Conservation (phyloP, 768 basidiomycete species). For the Fomitopsis serialis region DNA sequence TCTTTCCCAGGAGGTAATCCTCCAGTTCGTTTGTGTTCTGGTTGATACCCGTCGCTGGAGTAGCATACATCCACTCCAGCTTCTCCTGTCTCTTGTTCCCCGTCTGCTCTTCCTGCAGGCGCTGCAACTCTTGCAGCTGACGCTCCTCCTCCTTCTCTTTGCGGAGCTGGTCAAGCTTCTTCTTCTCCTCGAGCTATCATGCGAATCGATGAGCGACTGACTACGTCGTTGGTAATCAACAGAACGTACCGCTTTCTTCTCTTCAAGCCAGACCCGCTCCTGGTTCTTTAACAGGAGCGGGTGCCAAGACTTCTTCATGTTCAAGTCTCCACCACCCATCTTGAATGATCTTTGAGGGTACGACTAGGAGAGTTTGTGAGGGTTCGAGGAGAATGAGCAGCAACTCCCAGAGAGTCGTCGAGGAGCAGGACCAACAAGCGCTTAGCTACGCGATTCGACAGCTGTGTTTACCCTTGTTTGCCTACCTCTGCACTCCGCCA, state of each 20-base stretch:
- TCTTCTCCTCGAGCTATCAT: constrained; percentile 90
- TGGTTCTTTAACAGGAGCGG: constrained; percentile 97
- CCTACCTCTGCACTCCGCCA: background rate
- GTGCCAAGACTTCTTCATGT: constrained; percentile 99
- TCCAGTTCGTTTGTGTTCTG: constrained; percentile 90
- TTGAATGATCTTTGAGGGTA: constrained; percentile 36
- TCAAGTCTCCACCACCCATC: constrained; percentile 98
- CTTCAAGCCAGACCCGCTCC: constrained; percentile 98
- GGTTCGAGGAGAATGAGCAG: constrained; percentile 8
- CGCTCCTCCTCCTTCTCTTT: constrained; percentile 98
- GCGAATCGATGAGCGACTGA: background rate
- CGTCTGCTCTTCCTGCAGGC: constrained; percentile 91
- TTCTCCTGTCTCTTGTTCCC: constrained; percentile 93
- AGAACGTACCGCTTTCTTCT: constrained; percentile 84
- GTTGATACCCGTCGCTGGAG: constrained; percentile 85
- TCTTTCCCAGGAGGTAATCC: constrained; percentile 96
- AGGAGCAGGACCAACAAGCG: background rate
- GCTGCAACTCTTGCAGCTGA: constrained; percentile 92
- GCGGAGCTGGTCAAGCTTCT: constrained; percentile 92
- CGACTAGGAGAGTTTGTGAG: constrained; percentile 5
- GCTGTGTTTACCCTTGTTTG: constrained; percentile 30
- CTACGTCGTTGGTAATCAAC: constrained; percentile 8
- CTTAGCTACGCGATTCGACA: background rate
- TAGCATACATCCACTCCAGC: constrained; percentile 99
- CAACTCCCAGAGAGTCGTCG: constrained; percentile 2